Conservation (phyloP, 192 early-diverging fungal genomes). For the Podila clonocystis region DNA sequence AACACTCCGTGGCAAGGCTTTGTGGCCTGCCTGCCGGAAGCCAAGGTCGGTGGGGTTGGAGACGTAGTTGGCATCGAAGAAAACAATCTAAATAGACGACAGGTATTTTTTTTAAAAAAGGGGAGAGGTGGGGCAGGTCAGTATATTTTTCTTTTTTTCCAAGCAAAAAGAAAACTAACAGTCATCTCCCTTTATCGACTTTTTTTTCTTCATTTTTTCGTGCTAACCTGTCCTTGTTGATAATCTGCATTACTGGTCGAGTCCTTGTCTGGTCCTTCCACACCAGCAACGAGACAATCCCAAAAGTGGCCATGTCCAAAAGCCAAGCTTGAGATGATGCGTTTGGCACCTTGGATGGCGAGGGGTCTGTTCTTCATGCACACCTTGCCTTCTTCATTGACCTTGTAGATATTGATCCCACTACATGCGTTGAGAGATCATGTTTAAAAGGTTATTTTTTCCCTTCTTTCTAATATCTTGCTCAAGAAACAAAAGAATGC, state of each 20-base stretch:
- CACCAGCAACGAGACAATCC: constrained; percentile 33
- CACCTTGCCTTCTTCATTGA: constrained; percentile 15
- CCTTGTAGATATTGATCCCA: constrained; percentile 9
- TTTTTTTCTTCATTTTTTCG: neutral
- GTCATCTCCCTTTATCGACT: neutral
- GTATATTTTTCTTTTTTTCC: too few species aligned
- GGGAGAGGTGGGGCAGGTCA: too few species aligned
- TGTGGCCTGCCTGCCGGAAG: neutral
- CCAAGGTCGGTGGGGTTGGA: constrained; percentile 10
- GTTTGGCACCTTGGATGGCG: neutral
- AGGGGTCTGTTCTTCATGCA: constrained; percentile 4
- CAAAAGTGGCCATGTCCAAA: constrained; percentile 36
- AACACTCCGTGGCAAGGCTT: constrained; percentile 4
- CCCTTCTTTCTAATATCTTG: neutral
- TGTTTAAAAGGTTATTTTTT: neutral
- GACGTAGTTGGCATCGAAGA: constrained; percentile 27
- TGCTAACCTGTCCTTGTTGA: constrained; percentile 12
- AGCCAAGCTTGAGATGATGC: constrained; percentile 23
- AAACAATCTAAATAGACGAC: constrained; percentile 9
- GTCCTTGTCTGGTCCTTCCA: constrained; percentile 15
- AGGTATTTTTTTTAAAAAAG: neutral
- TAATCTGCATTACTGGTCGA: neutral
- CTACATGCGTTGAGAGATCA: neutral
- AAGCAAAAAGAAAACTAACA: too few species aligned
- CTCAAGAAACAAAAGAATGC: neutral